A percentile compares a stretch with the other conserved stretches of the same genome.
Conservation (phyloP, 805 yeast species). For the Kodamaea hsintzibuensis region DNA sequence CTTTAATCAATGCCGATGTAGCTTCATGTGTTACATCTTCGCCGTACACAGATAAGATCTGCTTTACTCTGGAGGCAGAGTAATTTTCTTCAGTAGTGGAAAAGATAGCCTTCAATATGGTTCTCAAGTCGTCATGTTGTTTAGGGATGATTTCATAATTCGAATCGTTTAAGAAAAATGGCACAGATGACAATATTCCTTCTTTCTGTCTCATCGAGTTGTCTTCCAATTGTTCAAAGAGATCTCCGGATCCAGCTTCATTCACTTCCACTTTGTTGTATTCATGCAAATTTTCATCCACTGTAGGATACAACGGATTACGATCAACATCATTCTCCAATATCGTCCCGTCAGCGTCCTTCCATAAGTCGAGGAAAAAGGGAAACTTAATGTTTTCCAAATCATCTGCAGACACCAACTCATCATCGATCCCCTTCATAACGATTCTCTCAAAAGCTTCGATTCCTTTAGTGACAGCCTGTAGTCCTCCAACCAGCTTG, state of each 20-base stretch:
- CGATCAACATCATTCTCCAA: constrained; percentile 25
- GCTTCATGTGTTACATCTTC: constrained; percentile 53
- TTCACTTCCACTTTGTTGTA: constrained; percentile 42
- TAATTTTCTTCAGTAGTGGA: constrained; percentile 53
- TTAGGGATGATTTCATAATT: constrained; percentile 10
- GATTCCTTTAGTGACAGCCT: constrained; percentile 59
- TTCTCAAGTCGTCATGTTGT: constrained; percentile 36
- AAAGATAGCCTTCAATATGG: constrained; percentile 55
- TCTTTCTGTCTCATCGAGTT: constrained; percentile 75
- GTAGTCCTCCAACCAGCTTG: constrained; percentile 44
- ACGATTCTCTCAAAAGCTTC: constrained; percentile 70
- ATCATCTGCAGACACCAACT: constrained; percentile 49
- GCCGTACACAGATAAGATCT: constrained; percentile 45
- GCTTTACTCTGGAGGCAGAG: constrained; percentile 46
- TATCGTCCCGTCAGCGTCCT: constrained; percentile 44
- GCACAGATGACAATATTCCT: constrained; percentile 45
- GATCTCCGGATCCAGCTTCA: constrained; percentile 15
- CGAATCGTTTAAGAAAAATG: constrained; percentile 41
- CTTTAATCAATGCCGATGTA: constrained; percentile 50
- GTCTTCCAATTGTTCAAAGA: constrained; percentile 48
- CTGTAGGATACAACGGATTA: constrained; percentile 41
- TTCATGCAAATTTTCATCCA: constrained; percentile 48
- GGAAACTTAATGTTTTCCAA: constrained; percentile 51
- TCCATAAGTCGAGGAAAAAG: constrained; percentile 66
- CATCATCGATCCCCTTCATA: constrained; percentile 57